Conservation (phyloP, 768 basidiomycete species). For the Calocybe indica region DNA sequence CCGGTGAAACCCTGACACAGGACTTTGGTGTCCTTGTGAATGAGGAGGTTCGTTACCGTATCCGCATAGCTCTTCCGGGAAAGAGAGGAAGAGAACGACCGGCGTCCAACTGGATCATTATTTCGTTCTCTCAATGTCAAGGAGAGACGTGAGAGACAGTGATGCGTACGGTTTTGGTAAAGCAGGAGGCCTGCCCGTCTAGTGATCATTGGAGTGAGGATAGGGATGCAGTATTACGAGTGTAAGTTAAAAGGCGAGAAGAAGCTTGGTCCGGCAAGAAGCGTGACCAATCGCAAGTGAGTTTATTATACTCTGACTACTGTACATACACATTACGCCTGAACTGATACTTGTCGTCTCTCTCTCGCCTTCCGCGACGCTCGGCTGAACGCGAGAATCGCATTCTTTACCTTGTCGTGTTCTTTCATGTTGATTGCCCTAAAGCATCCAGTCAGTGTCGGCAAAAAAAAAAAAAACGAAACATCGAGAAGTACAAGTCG, state of each 20-base stretch:
- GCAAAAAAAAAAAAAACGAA: background rate
- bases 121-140: constrained; percentile 2
- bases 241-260: no score
- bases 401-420: constrained; percentile 79
- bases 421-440: constrained; percentile 64
- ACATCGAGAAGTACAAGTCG: background rate
- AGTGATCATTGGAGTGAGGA: constrained; percentile 37
- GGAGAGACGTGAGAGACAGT: background rate
- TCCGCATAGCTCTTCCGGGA: constrained; percentile 77
- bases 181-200: constrained; percentile 56
- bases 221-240: no score
- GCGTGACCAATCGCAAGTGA: constrained; percentile 25
- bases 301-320: no score
- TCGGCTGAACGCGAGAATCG: constrained; percentile 63
- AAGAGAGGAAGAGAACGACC: constrained; percentile 78
- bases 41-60: constrained; percentile 85
- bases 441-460: constrained; percentile 1
- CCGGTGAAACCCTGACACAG: constrained; percentile 90
- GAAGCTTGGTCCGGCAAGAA: background rate
- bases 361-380: constrained; percentile 72
- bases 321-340: constrained; percentile 12
- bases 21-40: constrained; percentile 94
- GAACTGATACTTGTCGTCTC: constrained; percentile 36
- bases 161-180: constrained; percentile 40
- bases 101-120: constrained; percentile 47